Conservation (phyloP, 1,284 basidiomycete genomes). For the Sporisorium exsertum region DNA sequence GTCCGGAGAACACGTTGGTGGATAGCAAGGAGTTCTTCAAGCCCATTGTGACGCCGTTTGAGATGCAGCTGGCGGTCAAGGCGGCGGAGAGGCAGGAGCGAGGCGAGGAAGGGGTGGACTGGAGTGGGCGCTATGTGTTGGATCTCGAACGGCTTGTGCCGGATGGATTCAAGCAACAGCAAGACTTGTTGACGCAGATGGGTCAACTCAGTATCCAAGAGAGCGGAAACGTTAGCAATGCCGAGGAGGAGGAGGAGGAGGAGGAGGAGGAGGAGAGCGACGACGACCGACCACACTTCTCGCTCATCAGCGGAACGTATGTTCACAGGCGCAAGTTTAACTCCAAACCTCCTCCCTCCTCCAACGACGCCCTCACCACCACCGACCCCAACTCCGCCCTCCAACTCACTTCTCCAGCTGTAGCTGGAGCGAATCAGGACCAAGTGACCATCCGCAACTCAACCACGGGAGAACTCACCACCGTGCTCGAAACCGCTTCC, state of each 20-base stretch:
- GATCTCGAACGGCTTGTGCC: slow-evolving; percentile 76
- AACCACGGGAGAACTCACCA: slow-evolving; percentile 73
- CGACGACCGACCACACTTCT: slow-evolving; percentile 77
- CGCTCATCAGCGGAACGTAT: slow-evolving; percentile 87
- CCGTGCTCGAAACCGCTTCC: slow-evolving; percentile 68
- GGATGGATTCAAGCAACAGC: slow-evolving; percentile 49
- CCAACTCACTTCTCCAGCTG: neutral
- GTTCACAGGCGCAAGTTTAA: slow-evolving; percentile 80
- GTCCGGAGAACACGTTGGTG: slow-evolving; percentile 90
- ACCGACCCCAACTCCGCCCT: neutral
- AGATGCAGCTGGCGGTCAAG: slow-evolving; percentile 83
- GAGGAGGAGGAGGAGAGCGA: slow-evolving; percentile 52
- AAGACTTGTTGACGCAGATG: neutral
- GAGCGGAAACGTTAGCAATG: slow-evolving; percentile 17
- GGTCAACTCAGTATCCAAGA: slow-evolving; percentile 17
- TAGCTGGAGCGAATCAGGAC: slow-evolving; percentile 23
- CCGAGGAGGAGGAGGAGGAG: slow-evolving; percentile 33
- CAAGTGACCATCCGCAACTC: slow-evolving; percentile 76
- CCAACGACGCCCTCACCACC: neutral
- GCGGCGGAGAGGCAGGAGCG: slow-evolving; percentile 52
- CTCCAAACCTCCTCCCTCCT: slow-evolving; percentile 48
- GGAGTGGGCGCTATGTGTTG: slow-evolving; percentile 84
- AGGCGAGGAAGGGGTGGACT: slow-evolving; percentile 69
- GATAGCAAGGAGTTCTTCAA: slow-evolving; percentile 85
- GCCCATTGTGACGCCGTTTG: slow-evolving; percentile 94